Conservation (phyloP, 2,329 filamentous ascomycete genomes). For the Diaporthe citrichinensis region DNA sequence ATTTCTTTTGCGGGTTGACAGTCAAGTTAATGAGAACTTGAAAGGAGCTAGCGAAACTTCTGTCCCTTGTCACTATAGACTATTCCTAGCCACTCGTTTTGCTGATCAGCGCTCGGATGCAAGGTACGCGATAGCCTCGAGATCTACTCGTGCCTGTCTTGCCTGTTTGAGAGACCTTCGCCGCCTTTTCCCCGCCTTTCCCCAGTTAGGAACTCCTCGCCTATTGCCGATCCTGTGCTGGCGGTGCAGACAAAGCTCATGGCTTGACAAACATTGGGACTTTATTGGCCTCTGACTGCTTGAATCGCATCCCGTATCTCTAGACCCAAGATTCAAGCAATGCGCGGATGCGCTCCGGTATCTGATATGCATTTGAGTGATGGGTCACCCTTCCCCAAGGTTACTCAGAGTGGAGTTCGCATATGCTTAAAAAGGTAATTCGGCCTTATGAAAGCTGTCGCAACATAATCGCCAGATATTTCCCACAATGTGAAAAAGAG, state of each 20-base stretch:
- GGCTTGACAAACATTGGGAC: background rate
- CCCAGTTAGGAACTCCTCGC: background rate
- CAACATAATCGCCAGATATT: background rate
- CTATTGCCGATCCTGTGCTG: conserved; percentile 10
- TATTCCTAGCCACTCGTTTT: background rate
- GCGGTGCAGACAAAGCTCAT: background rate
- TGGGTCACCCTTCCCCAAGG: background rate
- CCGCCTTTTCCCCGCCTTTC: background rate
- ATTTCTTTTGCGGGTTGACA: background rate
- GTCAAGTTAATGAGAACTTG: background rate
- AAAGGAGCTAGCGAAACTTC: background rate
- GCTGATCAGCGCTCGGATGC: background rate
- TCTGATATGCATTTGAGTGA: background rate
- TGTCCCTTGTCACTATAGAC: background rate
- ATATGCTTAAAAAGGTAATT: background rate
- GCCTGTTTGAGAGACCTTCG: conserved; percentile 2
- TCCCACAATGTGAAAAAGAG: background rate
- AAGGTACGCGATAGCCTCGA: conserved; percentile 20
- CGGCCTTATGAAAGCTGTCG: background rate
- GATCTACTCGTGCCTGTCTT: background rate
- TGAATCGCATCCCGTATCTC: background rate
- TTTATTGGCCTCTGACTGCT: background rate
- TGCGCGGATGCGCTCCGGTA: background rate
- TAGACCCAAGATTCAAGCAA: background rate
- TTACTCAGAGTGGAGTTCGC: background rate